These are phyloP conservation scores for Sarcomyxa edulis DNA, from an alignment of 768 basidiomycete genomes.

Conservation along the genomic window DNA sequence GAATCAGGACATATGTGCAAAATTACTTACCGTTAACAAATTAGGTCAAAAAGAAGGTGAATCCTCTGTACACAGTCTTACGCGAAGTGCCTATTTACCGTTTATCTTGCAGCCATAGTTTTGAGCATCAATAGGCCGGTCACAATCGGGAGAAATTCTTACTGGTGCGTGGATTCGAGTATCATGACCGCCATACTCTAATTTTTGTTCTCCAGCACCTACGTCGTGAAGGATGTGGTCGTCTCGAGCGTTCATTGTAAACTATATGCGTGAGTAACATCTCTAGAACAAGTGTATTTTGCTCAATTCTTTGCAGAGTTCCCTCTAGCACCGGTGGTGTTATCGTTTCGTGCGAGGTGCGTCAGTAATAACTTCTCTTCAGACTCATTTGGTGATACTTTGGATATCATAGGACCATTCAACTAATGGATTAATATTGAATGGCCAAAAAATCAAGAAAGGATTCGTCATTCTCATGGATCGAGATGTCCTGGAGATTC, in stretches of 20 bases:
- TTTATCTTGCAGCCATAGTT: conserved; percentile 40
- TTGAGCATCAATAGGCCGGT: conserved; percentile 59
- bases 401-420: conserved; percentile 55
- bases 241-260: conserved; percentile 75
- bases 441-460: conserved; percentile 64
- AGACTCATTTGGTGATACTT: too few relatives aligned
- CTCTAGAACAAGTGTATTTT: conserved; percentile 1
- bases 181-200: too few relatives aligned
- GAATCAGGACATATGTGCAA: conserved; percentile 75
- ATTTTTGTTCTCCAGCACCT: conserved; percentile 47
- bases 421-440: conserved; percentile 69
- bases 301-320: conserved; percentile 38
- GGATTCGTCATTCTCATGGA: conserved; percentile 71
- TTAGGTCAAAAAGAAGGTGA: conserved; percentile 66
- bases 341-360: conserved; percentile 76
- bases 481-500: conserved; percentile 65
- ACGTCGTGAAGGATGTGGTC: conserved; percentile 54
- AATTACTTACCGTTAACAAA: conserved; percentile 53
- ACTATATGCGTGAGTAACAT: conserved; percentile 62
- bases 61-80: background rate
- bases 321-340: conserved; percentile 65
- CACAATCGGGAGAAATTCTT: conserved; percentile 68
- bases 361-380: background rate
- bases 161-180: conserved; percentile 59
- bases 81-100: background rate